Conservation (phyloP, 2,329 filamentous ascomycete species). For the Cladophialophora exuberans region DNA sequence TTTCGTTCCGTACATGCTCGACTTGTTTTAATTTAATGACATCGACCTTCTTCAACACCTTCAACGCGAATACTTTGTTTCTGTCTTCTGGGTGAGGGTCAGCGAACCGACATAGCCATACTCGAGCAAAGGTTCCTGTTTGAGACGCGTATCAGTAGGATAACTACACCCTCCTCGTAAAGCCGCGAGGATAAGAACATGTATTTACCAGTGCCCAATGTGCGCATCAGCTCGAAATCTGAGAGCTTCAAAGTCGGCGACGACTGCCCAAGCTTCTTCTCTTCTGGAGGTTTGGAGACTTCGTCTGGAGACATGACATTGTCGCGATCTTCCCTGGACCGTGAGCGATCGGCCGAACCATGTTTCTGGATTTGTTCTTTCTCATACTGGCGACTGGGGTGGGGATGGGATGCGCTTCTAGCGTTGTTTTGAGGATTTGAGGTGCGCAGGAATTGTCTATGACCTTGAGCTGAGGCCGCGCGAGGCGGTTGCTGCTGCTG, state of each 20-base stretch:
- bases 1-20: constrained; percentile 69
- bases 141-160: constrained; percentile 11
- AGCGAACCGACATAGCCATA: constrained; percentile 52
- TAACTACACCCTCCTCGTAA: background rate
- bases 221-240: constrained; percentile 53
- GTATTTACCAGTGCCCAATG: constrained; percentile 51
- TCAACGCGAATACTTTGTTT: constrained; percentile 52
- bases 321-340: constrained; percentile 11
- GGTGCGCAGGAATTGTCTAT: constrained; percentile 31
- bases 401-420: constrained; percentile 33
- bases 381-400: constrained; percentile 32
- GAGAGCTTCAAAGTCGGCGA: constrained; percentile 42
- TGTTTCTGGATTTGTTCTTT: constrained; percentile 30
- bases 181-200: background rate
- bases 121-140: constrained; percentile 55
- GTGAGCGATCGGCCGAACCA: constrained; percentile 17
- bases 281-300: constrained; percentile 43
- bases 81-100: constrained; percentile 39
- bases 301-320: constrained; percentile 32
- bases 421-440: constrained; percentile 27
- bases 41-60: constrained; percentile 55
- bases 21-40: constrained; percentile 67
- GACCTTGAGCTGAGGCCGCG: constrained; percentile 34
- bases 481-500: constrained; percentile 32
- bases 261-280: constrained; percentile 44